These are phyloP conservation scores for Moesziomyces sp. DNA, from an alignment of 1,284 basidiomycete species.

Conservation along the genomic window DNA sequence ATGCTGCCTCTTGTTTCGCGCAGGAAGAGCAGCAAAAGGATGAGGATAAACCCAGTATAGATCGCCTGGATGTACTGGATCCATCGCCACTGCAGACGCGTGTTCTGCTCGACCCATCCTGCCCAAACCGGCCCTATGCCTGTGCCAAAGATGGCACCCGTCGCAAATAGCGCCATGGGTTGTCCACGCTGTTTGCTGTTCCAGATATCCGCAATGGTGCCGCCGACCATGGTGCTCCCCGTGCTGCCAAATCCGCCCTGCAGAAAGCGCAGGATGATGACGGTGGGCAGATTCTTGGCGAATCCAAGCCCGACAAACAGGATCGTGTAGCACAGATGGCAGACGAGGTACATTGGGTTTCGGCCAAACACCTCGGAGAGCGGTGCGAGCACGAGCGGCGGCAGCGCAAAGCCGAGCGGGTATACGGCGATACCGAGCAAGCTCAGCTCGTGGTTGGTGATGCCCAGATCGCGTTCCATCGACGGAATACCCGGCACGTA, in stretches of 20 bases:
- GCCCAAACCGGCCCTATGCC: conserved; percentile 77
- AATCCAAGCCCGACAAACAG: conserved; percentile 53
- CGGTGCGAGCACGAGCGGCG: conserved; percentile 75
- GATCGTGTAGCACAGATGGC: conserved; percentile 71
- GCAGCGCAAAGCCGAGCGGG: conserved; percentile 75
- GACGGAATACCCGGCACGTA: conserved; percentile 74
- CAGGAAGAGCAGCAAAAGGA: conserved; percentile 64
- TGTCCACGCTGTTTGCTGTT: conserved; percentile 70
- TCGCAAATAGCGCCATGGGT: conserved; percentile 72
- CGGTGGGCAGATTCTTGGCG: conserved; percentile 77
- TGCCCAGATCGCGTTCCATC: conserved; percentile 77
- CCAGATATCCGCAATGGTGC: conserved; percentile 73
- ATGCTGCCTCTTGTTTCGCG: conserved; percentile 67
- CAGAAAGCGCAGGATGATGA: conserved; percentile 77
- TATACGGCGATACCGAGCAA: conserved; percentile 72
- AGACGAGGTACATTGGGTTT: conserved; percentile 76
- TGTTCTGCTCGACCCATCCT: conserved; percentile 78
- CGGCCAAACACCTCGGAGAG: conserved; percentile 83
- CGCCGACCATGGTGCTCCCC: conserved; percentile 80
- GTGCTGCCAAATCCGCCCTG: conserved; percentile 76
- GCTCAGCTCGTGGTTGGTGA: conserved; percentile 74
- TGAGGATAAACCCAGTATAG: conserved; percentile 42
- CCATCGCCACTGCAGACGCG: conserved; percentile 78
- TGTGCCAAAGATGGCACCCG: conserved; percentile 71
- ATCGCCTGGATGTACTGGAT: conserved; percentile 77